Evolutionary conservation across 805 yeast genomes (phyloP).

Genomic region (Metschnikowia arizonensis): DNA sequence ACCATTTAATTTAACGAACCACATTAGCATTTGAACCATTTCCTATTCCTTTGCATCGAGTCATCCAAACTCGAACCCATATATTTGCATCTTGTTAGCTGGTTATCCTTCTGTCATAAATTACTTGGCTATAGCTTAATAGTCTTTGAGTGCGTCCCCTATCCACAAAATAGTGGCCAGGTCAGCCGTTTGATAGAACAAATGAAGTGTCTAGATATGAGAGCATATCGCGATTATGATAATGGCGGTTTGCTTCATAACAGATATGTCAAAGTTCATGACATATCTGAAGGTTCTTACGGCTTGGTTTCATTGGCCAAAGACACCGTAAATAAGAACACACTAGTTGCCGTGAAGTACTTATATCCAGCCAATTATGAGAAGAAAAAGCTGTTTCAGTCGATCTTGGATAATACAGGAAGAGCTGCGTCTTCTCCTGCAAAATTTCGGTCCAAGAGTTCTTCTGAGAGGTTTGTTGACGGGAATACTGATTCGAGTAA

Average conservation of each 20-base stretch:
- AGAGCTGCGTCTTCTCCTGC: constrained; percentile 37
- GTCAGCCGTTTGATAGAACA: neutral
- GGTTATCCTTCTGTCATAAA: neutral
- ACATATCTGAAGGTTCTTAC: constrained; percentile 87
- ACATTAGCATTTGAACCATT: constrained; percentile 4
- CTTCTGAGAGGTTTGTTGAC: constrained; percentile 12
- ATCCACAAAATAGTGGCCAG: neutral
- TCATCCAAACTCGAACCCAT: neutral
- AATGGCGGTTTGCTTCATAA: constrained; percentile 48
- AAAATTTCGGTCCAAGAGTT: constrained; percentile 22
- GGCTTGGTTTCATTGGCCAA: constrained; percentile 87
- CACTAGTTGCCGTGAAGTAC: constrained; percentile 80
- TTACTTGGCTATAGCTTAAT: neutral
- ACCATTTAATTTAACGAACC: constrained; percentile 4
- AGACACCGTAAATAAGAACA: constrained; percentile 47
- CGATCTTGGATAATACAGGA: constrained; percentile 15
- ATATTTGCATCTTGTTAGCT: neutral
- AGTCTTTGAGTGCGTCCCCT: neutral
- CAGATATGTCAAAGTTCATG: constrained; percentile 64
- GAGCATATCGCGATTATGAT: constrained; percentile 37
- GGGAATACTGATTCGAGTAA: constrained; percentile 54
- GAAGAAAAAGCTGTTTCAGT: constrained; percentile 18
- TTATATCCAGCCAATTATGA: constrained; percentile 57
- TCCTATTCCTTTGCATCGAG: constrained; percentile 2
- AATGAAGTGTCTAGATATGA: constrained; percentile 24